Percentiles rank a stretch among this genome's conserved stretches.
Evolutionary conservation across 2,329 filamentous ascomycete genomes (phyloP).

Genomic region (Cladosporium colombiae): DNA sequence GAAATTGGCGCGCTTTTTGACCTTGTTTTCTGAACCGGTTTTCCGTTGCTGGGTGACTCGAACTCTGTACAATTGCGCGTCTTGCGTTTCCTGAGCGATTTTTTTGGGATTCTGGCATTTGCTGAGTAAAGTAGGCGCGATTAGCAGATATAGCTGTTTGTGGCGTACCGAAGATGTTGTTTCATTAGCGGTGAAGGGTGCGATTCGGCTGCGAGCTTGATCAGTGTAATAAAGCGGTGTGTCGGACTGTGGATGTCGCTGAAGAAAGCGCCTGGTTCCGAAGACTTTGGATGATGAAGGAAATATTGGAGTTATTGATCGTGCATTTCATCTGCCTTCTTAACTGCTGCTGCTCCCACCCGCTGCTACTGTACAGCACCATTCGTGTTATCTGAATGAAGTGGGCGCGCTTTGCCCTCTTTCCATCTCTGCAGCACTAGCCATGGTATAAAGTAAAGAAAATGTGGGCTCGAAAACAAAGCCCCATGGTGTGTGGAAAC

Average conservation of each 20-base stretch:
- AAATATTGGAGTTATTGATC: conserved; percentile 26
- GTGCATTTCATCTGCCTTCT: conserved; percentile 36
- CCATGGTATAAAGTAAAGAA: conserved; percentile 23
- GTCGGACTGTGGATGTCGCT: not conserved
- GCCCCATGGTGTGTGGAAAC: conserved; percentile 23
- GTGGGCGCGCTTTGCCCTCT: conserved; percentile 16
- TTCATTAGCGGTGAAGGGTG: not conserved
- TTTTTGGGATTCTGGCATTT: not conserved
- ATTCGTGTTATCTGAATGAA: conserved; percentile 15
- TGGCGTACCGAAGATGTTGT: not conserved
- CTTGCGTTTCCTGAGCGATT: not conserved
- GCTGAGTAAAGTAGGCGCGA: not conserved
- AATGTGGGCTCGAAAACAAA: conserved; percentile 31
- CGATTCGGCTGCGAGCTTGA: not conserved
- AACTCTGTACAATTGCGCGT: too few species aligned
- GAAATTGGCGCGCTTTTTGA: not conserved
- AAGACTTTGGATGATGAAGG: not conserved
- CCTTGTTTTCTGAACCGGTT: not conserved
- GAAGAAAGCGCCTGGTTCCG: not conserved
- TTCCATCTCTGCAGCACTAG: conserved; percentile 20
- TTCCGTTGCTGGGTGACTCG: conserved; percentile 7
- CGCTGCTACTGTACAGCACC: conserved; percentile 39
- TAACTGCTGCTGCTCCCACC: conserved; percentile 31
- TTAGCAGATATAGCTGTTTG: not conserved
- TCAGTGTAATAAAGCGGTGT: not conserved